Conservation (phyloP, 176 grass and related monocot genomes). For the Miscanthus lutarioriparius region DNA sequence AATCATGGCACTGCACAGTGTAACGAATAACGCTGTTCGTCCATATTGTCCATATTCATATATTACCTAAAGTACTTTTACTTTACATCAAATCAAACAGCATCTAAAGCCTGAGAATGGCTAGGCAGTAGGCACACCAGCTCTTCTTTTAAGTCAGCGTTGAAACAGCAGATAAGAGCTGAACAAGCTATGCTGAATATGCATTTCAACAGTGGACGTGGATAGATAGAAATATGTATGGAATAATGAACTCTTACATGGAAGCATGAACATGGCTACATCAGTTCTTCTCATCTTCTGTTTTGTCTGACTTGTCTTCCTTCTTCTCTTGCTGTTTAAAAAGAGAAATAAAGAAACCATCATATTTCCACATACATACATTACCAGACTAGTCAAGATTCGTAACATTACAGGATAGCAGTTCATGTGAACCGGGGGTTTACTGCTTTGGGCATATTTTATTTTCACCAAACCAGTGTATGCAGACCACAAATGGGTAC, state of each 20-base stretch:
- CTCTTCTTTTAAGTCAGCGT: not conserved
- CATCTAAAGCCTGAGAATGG: not conserved
- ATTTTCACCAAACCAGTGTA: conserved; percentile 17
- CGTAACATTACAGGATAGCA: not conserved
- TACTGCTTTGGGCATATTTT: not conserved
- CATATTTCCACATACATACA: conserved; percentile 14
- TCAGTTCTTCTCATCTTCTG: conserved; percentile 68
- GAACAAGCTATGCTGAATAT: not conserved
- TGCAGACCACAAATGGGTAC: not conserved
- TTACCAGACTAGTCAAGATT: not conserved
- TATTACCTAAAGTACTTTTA: not conserved
- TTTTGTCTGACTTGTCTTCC: conserved; percentile 70
- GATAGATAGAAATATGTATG: not conserved
- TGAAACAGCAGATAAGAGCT: not conserved
- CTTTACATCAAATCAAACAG: not conserved
- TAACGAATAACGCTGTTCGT: not conserved
- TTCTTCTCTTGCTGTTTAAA: conserved; percentile 63
- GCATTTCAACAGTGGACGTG: not conserved
- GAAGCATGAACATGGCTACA: conserved; percentile 19
- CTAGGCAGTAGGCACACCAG: not conserved
- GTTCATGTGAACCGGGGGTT: not conserved
- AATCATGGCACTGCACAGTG: not conserved
- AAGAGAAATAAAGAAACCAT: not conserved
- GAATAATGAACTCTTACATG: conserved; percentile 27
- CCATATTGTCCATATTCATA: not conserved